Base-by-base conservation (phyloP, 2,329 filamentous ascomycete genomes). In the Penicillium expansum region DNA sequence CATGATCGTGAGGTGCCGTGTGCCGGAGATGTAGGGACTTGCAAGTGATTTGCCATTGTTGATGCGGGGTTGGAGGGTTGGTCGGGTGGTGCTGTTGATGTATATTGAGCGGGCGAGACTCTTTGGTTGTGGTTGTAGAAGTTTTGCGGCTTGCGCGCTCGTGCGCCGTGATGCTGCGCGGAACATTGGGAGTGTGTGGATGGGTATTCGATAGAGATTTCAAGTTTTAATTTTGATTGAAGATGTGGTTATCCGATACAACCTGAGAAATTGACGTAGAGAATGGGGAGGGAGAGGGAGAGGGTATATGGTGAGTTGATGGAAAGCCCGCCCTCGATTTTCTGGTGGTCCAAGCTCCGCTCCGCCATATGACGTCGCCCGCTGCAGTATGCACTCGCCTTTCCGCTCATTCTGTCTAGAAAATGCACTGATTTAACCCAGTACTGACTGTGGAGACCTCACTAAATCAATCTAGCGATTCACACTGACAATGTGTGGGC, bases 401-500 rank as follows among this genome's bases (percentile, higher is more conserved):
- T 47, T n/a, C 14, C 9, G 1, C n/a, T 9, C n/a, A 9, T 37
- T 30, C 24, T 22, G 2, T 20, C 20, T 7, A 7, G 22, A 27
- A 27, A 20, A 22, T 38, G n/a, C 22, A 20, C 20, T 50, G 10
- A 1, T 11, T 49, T 11, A 2, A 18, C n/a, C 11, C 6, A 13
- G n/a, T 1, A 3, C 20, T 18, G 5, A 16, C 20, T 14, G 20
- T 11, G n/a, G 11, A 29, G 16, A 2, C 0, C 5, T 11, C 2
- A 1, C 5, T 6, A 37, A 13, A 16, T 22, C 2, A 0, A 29
- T 16, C 8, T 8, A 48, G 20, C n/a, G 4, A 4, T 9, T 10
- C 1, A 8, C 1, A 18, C n/a, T 16, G 32, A 71, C 45, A 9
- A 90, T 90, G 87, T 90, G 87, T 70, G 87, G 87, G 18, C 80